Conservation (phyloP, 768 basidiomycete species). For the Multifurca ochricompacta region DNA sequence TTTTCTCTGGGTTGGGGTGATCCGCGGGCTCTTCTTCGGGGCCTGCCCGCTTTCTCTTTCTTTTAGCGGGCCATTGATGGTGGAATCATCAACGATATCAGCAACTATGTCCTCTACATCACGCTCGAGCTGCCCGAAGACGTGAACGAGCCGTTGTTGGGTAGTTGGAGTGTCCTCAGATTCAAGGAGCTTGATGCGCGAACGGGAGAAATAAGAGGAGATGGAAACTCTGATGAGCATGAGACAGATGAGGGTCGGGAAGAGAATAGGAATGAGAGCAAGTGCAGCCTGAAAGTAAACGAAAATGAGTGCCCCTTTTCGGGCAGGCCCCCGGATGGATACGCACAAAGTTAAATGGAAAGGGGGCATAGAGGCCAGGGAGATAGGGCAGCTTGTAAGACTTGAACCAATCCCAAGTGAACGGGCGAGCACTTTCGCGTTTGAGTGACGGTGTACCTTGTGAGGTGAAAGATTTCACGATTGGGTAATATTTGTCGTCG, state of each 20-base stretch:
- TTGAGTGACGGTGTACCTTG: slow-evolving; percentile 8
- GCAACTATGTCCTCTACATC: slow-evolving; percentile 53
- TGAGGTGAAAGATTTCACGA: slow-evolving; percentile 16
- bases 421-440: background rate
- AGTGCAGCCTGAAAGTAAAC: slow-evolving; percentile 39
- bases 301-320: background rate
- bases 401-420: slow-evolving; percentile 10
- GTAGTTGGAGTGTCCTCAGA: slow-evolving; percentile 36
- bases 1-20: slow-evolving; percentile 49
- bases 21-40: slow-evolving; percentile 24
- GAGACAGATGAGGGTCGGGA: slow-evolving; percentile 51
- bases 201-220: slow-evolving; percentile 50
- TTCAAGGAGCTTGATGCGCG: slow-evolving; percentile 60
- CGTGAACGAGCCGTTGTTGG: slow-evolving; percentile 47
- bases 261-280: slow-evolving; percentile 50
- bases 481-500: slow-evolving; percentile 17
- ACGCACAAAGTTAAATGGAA: slow-evolving; percentile 68
- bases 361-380: slow-evolving; percentile 24
- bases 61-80: background rate
- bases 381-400: slow-evolving; percentile 12
- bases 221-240: slow-evolving; percentile 49
- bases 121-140: slow-evolving; percentile 51
- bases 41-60: slow-evolving; percentile 14
- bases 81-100: slow-evolving; percentile 44
- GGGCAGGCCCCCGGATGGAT: background rate